Evolutionary conservation across 2,329 filamentous ascomycete genomes (phyloP).

Genomic region (Apiospora aurea): DNA sequence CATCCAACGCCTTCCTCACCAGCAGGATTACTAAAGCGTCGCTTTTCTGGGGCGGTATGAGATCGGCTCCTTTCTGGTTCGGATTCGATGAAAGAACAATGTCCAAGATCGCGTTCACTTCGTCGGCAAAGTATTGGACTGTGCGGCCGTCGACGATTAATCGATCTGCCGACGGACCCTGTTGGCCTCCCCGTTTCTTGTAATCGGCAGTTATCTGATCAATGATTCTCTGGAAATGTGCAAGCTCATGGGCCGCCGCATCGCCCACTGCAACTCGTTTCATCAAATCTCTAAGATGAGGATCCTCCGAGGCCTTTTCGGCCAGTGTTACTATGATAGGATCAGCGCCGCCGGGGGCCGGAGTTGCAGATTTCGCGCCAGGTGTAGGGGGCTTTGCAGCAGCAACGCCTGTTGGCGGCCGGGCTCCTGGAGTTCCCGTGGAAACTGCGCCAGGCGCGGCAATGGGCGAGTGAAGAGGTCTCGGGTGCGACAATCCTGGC

Average conservation of each 20-base stretch:
- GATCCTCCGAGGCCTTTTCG: slow-evolving; percentile 76
- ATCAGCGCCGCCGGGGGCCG: slow-evolving; percentile 54
- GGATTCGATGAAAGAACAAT: slow-evolving; percentile 67
- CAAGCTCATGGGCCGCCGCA: slow-evolving; percentile 74
- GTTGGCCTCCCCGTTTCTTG: slow-evolving; percentile 57
- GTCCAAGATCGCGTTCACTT: slow-evolving; percentile 63
- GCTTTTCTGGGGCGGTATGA: slow-evolving; percentile 60
- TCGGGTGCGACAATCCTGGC: slow-evolving; percentile 35
- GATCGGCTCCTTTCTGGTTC: slow-evolving; percentile 58
- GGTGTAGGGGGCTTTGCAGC: slow-evolving; percentile 32
- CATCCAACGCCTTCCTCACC: slow-evolving; percentile 64
- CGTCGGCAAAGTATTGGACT: slow-evolving; percentile 66
- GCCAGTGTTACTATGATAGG: slow-evolving; percentile 84
- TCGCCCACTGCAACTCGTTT: slow-evolving; percentile 80
- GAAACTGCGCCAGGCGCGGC: slow-evolving; percentile 28
- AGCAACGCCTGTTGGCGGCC: background rate
- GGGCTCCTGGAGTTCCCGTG: slow-evolving; percentile 4
- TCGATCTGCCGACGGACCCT: slow-evolving; percentile 61
- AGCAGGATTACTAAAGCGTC: slow-evolving; percentile 63
- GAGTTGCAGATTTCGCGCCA: slow-evolving; percentile 32
- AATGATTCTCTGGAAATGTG: slow-evolving; percentile 81
- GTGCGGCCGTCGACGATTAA: slow-evolving; percentile 62
- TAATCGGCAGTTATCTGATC: slow-evolving; percentile 74
- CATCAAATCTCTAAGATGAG: slow-evolving; percentile 79
- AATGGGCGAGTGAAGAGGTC: slow-evolving; percentile 37